Conservation (phyloP, 257 asterid genomes). For the Solanum chilense region DNA sequence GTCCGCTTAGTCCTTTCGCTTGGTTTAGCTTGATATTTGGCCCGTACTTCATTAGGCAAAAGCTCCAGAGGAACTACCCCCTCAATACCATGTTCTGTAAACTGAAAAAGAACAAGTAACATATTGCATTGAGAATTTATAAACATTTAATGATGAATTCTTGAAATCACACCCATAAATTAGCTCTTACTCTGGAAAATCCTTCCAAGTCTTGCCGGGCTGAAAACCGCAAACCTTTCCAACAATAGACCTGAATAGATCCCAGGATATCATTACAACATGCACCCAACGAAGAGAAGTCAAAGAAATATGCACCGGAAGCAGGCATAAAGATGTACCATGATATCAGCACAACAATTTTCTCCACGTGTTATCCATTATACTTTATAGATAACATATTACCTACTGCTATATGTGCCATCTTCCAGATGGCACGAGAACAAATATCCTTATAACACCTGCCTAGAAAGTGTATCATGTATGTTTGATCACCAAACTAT, state of each 20-base stretch:
- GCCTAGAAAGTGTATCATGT: background rate
- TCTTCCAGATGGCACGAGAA: background rate
- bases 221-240: constrained; percentile 97
- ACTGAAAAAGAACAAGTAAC: constrained; percentile 33
- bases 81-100: constrained; percentile 91
- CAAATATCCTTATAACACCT: background rate
- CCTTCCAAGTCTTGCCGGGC: constrained; percentile 98
- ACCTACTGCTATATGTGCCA: background rate
- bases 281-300: background rate
- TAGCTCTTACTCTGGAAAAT: constrained; percentile 63
- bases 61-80: constrained; percentile 95
- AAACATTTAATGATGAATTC: background rate
- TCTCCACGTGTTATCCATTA: background rate
- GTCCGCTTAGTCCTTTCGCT: constrained; percentile 74
- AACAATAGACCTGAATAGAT: constrained; percentile 74
- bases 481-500: background rate
- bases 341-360: background rate
- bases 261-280: background rate
- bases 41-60: constrained; percentile 54
- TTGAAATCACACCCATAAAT: background rate
- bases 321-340: background rate
- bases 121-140: background rate
- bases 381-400: background rate
- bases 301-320: background rate
- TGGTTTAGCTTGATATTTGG: constrained; percentile 82